These are phyloP conservation scores for Vaccinium myrtillus DNA, from an alignment of 148 eudicot species.

Conservation along the genomic window DNA sequence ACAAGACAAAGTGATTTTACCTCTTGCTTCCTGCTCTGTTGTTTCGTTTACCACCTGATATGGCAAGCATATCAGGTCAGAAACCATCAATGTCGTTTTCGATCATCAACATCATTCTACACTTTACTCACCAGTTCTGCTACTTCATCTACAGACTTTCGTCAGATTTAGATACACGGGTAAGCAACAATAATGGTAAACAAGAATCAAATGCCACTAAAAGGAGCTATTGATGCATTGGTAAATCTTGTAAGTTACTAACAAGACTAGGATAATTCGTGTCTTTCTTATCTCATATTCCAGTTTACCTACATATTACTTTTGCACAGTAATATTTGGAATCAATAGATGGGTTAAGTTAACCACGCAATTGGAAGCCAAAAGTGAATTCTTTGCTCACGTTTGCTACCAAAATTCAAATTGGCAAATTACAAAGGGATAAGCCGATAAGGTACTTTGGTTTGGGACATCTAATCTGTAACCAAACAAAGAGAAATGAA, in stretches of 20 bases:
- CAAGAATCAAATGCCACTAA: neutral
- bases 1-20: neutral
- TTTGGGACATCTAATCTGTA: neutral
- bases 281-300: neutral
- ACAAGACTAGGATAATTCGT: neutral
- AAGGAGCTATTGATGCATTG: conserved; percentile 16
- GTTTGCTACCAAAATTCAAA: neutral
- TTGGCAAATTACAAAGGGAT: neutral
- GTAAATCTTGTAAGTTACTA: neutral
- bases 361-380: neutral
- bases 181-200: conserved; percentile 17
- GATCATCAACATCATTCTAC: conserved; percentile 71
- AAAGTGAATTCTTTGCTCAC: neutral
- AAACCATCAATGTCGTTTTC: conserved; percentile 38
- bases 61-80: conserved; percentile 24
- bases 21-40: too few species aligned
- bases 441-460: neutral
- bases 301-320: neutral
- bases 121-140: conserved; percentile 58
- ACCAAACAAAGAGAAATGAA: neutral
- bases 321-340: neutral
- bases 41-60: too few species aligned
- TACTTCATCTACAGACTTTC: conserved; percentile 57
- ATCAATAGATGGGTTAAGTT: neutral
- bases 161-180: conserved; percentile 83